Conservation (phyloP, 352 stramenopile species). For the Phytophthora podocarpi region DNA sequence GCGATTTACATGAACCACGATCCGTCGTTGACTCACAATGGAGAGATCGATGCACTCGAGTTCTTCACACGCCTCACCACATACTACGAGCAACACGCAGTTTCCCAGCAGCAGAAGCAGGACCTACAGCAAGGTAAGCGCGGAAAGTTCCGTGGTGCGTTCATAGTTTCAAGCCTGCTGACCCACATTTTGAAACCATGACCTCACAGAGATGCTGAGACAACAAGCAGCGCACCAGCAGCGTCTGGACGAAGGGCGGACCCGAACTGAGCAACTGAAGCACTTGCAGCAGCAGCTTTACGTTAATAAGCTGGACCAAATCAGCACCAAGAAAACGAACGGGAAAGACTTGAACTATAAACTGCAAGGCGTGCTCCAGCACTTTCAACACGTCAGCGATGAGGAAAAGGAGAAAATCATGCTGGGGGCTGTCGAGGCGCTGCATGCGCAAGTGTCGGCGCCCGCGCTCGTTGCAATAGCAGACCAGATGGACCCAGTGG, state of each 20-base stretch:
- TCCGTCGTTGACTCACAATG: conserved; percentile 23
- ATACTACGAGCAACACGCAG: conserved; percentile 62
- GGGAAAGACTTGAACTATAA: conserved; percentile 57
- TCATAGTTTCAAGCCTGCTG: background rate
- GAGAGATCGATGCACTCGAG: conserved; percentile 64
- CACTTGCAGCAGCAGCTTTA: conserved; percentile 59
- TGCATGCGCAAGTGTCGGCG: conserved; percentile 57
- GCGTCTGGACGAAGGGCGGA: conserved; percentile 42
- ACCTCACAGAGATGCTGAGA: conserved; percentile 40
- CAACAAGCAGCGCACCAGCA: conserved; percentile 38
- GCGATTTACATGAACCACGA: conserved; percentile 66
- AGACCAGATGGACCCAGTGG: conserved; percentile 55
- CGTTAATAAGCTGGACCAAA: conserved; percentile 52
- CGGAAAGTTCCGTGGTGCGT: background rate
- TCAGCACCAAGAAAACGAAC: conserved; percentile 51
- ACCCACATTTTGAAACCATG: background rate
- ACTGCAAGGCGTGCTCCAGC: conserved; percentile 50
- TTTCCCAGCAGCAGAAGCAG: conserved; percentile 53
- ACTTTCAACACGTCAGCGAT: conserved; percentile 67
- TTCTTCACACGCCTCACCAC: conserved; percentile 62
- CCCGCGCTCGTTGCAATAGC: conserved; percentile 49
- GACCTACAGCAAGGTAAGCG: conserved; percentile 50
- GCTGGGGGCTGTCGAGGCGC: conserved; percentile 46
- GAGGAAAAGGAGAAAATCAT: conserved; percentile 63
- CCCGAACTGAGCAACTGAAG: conserved; percentile 44